phyloP scores from a whole-genome alignment of 768 basidiomycete species.

The Dictyophora rubrovolvata region DNA sequence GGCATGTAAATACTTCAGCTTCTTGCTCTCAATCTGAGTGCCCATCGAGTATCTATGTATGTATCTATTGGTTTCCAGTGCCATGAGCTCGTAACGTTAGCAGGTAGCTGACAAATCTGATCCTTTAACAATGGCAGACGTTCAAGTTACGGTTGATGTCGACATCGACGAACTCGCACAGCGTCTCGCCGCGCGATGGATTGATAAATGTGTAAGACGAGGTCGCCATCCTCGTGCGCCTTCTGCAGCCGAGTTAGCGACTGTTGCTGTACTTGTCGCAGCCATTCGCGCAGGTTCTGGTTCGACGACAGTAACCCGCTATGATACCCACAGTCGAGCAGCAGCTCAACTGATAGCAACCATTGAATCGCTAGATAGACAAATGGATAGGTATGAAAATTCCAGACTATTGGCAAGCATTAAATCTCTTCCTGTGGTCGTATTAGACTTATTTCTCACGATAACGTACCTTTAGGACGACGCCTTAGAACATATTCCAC shows the following conservation, averaged over 20 bases:
- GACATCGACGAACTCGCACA: constrained; percentile 4
- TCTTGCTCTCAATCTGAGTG: not conserved
- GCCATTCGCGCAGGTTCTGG: not conserved
- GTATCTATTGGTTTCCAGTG: too few species aligned
- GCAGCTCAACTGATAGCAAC: not conserved
- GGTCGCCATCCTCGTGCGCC: constrained; percentile 7
- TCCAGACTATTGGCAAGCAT: constrained; percentile 11
- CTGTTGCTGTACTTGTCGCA: not conserved
- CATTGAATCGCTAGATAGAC: constrained; percentile 12
- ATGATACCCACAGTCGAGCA: not conserved
- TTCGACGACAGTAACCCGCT: not conserved
- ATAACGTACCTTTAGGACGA: constrained; percentile 11
- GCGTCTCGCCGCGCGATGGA: constrained; percentile 3
- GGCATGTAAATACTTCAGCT: not conserved
- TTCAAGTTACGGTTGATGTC: not conserved
- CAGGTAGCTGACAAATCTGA: not conserved
- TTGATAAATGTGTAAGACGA: constrained; percentile 1
- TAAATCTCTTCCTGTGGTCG: not conserved
- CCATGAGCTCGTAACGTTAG: too few species aligned
- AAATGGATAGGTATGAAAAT: constrained; percentile 19
- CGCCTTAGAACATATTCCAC: constrained; percentile 15
- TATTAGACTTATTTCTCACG: not conserved
- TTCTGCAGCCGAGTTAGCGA: constrained; percentile 3
- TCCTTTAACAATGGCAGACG: not conserved
- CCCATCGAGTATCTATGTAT: too few species aligned